A percentile compares a stretch with the other conserved stretches of the same genome.
Conservation (phyloP, 2,329 filamentous ascomycete genomes). For the Ceratocystis colombiana region DNA sequence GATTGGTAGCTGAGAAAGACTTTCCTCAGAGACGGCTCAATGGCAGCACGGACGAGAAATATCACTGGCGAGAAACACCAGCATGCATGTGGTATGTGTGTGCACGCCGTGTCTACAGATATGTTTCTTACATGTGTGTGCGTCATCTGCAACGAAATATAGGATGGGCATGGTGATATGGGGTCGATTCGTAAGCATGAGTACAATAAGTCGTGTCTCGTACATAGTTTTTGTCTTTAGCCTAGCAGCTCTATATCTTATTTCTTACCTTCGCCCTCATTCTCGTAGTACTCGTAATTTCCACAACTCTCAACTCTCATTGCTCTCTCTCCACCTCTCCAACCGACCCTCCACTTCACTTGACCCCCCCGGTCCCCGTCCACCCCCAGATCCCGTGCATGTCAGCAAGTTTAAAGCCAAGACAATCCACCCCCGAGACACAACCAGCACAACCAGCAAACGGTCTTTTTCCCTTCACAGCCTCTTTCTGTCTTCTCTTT, state of each 20-base stretch:
- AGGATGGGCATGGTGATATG: background rate
- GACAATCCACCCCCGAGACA: background rate
- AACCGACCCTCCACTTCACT: background rate
- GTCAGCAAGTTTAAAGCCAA: background rate
- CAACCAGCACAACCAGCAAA: background rate
- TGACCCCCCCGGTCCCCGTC: background rate
- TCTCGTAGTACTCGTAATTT: no score
- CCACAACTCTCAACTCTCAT: no score
- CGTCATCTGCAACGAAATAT: background rate
- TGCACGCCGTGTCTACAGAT: background rate
- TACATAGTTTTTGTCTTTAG: no score
- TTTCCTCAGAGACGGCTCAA: background rate
- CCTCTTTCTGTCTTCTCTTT: background rate
- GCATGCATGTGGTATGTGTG: background rate
- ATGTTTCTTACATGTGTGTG: background rate
- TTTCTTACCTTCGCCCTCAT: no score
- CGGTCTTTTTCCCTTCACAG: constrained; percentile 1
- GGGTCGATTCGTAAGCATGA: background rate
- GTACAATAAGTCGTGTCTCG: background rate
- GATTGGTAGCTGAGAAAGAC: background rate
- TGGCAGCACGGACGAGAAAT: constrained; percentile 10
- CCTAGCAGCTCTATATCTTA: no score
- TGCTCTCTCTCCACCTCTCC: background rate
- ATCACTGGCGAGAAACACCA: constrained; percentile 1
- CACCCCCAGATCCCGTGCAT: background rate